Evolutionary conservation across 768 basidiomycete genomes (phyloP).

Genomic region (Russula griseocarnosa): DNA sequence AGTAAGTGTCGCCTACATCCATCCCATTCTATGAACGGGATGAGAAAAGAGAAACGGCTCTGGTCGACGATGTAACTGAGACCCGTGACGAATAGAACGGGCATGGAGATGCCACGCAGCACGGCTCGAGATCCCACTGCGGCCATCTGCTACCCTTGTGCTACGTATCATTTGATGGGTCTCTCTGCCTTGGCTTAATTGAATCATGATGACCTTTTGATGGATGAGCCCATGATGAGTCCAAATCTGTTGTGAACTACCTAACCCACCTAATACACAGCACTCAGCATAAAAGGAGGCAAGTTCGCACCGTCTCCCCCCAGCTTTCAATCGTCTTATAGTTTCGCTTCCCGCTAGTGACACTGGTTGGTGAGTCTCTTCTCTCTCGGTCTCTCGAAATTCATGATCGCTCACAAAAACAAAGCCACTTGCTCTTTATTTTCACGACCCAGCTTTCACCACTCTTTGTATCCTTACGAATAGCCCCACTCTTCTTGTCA

Average conservation of each 20-base stretch:
- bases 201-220: not conserved
- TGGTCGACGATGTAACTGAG: no score
- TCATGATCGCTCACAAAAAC: not conserved
- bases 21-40: not conserved
- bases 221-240: not conserved
- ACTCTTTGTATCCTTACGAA: not conserved
- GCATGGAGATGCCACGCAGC: not conserved
- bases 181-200: not conserved
- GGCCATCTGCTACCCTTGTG: not conserved
- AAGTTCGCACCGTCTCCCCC: not conserved
- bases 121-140: not conserved
- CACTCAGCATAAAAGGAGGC: not conserved
- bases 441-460: not conserved
- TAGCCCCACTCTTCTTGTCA: not conserved
- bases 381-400: not conserved
- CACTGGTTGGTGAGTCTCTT: not conserved
- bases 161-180: not conserved
- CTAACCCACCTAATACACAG: not conserved
- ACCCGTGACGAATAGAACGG: no score
- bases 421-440: not conserved
- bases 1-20: not conserved
- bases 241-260: not conserved
- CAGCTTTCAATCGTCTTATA: not conserved
- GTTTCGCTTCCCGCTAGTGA: not conserved
- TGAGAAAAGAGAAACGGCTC: not conserved